Evolutionary conservation across 2,329 filamentous ascomycete species (phyloP).

Genomic region (Scytalidium lignicola): DNA sequence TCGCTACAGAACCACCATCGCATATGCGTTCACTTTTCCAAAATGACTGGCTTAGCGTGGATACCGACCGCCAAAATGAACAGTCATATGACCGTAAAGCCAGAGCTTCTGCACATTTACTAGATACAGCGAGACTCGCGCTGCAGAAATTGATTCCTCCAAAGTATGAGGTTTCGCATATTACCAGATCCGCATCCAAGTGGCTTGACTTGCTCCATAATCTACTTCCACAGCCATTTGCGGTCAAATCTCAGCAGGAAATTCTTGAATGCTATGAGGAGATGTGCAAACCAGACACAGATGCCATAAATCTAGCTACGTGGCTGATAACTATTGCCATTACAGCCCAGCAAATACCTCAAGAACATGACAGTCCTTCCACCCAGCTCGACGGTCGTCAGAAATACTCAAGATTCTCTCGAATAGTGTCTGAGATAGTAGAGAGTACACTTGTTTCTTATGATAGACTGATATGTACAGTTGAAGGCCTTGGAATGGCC

Average conservation of each 20-base stretch:
- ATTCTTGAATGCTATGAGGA: constrained; percentile 23
- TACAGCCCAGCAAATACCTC: constrained; percentile 22
- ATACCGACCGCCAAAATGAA: constrained; percentile 12
- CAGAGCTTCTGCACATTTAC: constrained; percentile 6
- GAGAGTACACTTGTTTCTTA: constrained; percentile 25
- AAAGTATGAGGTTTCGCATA: constrained; percentile 17
- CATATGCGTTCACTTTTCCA: constrained; percentile 27
- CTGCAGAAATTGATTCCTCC: constrained; percentile 20
- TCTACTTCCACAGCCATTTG: constrained; percentile 19
- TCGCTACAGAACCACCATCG: constrained; percentile 18
- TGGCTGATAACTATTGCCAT: constrained; percentile 26
- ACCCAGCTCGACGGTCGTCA: neutral
- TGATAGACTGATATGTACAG: constrained; percentile 26
- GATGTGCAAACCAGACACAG: constrained; percentile 14
- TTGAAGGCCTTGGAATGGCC: constrained; percentile 26
- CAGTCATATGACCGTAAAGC: constrained; percentile 36
- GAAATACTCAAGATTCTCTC: constrained; percentile 11
- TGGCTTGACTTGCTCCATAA: constrained; percentile 24
- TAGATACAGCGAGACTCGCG: constrained; percentile 6
- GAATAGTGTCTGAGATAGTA: constrained; percentile 22
- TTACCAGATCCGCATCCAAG: constrained; percentile 16
- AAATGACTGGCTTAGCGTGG: constrained; percentile 22
- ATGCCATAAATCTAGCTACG: constrained; percentile 22
- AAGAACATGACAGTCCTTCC: constrained; percentile 5
- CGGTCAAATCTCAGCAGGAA: constrained; percentile 13